These are phyloP conservation scores for Aschersonia sp. DNA, from an alignment of 2,329 filamentous ascomycete genomes.

Conservation along the genomic window DNA sequence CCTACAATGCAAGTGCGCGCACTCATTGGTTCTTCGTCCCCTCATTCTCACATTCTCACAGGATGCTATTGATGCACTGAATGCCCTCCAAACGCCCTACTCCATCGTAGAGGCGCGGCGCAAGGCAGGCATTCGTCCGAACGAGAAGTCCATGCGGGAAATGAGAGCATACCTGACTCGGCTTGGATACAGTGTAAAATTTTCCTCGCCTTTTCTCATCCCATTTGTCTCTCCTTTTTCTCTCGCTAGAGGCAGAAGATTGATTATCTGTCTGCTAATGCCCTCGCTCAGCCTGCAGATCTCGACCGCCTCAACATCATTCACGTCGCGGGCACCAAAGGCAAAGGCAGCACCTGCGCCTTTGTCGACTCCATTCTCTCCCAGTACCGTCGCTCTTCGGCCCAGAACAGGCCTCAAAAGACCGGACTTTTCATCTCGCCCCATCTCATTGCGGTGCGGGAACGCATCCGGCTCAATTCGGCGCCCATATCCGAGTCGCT, in stretches of 20 bases:
- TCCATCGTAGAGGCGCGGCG: slow-evolving; percentile 64
- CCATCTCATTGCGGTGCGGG: slow-evolving; percentile 51
- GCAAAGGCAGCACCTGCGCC: slow-evolving; percentile 60
- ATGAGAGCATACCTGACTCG: slow-evolving; percentile 65
- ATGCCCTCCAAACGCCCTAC: slow-evolving; percentile 82
- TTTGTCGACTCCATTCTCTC: slow-evolving; percentile 49
- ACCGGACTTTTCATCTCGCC: slow-evolving; percentile 56
- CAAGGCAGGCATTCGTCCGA: slow-evolving; percentile 57
- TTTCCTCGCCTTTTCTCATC: not conserved
- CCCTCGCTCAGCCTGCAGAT: slow-evolving; percentile 22
- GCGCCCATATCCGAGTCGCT: slow-evolving; percentile 38
- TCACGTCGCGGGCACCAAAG: slow-evolving; percentile 63
- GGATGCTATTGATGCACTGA: slow-evolving; percentile 77
- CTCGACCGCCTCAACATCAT: slow-evolving; percentile 49
- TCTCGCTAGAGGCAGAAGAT: not conserved
- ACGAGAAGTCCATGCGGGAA: slow-evolving; percentile 56
- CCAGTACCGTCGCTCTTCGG: slow-evolving; percentile 23
- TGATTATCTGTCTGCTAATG: not conserved
- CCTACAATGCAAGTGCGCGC: slow-evolving; percentile 18
- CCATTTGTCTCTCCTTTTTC: slow-evolving; percentile 1
- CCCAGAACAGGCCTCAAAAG: slow-evolving; percentile 19
- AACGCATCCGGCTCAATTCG: slow-evolving; percentile 50
- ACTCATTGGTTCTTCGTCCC: not conserved
- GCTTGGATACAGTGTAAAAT: slow-evolving; percentile 56
- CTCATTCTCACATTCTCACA: slow-evolving; percentile 17